These are phyloP conservation scores for Neocucurbitaria cava DNA, from an alignment of 2,329 filamentous ascomycete species.

Conservation along the genomic window DNA sequence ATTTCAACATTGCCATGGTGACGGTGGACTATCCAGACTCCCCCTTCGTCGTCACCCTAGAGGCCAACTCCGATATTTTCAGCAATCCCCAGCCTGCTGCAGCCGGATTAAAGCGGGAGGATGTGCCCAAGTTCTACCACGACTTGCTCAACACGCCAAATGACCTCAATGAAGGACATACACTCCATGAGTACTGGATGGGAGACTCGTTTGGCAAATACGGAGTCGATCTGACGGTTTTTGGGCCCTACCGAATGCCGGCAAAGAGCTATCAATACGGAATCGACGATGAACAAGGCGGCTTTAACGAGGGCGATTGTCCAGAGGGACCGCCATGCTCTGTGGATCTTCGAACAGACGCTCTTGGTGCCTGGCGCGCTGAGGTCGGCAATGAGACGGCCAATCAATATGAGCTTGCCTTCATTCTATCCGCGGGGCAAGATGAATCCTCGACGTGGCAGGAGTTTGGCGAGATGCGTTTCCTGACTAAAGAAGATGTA, in stretches of 20 bases:
- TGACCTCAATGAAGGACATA: slow-evolving; percentile 60
- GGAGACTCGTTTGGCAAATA: slow-evolving; percentile 61
- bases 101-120: slow-evolving; percentile 52
- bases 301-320: slow-evolving; percentile 59
- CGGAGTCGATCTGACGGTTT: slow-evolving; percentile 61
- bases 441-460: slow-evolving; percentile 65
- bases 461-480: slow-evolving; percentile 64
- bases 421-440: slow-evolving; percentile 62
- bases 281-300: slow-evolving; percentile 51
- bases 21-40: slow-evolving; percentile 60
- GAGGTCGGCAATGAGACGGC: slow-evolving; percentile 61
- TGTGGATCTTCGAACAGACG: slow-evolving; percentile 58
- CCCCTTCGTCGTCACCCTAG: slow-evolving; percentile 58
- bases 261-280: slow-evolving; percentile 59
- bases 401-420: slow-evolving; percentile 58
- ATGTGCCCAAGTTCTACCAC: slow-evolving; percentile 59
- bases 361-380: slow-evolving; percentile 57
- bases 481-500: slow-evolving; percentile 56
- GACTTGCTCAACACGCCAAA: slow-evolving; percentile 60
- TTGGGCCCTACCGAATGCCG: slow-evolving; percentile 61
- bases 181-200: slow-evolving; percentile 66
- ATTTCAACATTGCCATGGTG: slow-evolving; percentile 65
- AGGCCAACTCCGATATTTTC: slow-evolving; percentile 58
- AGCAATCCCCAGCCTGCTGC: slow-evolving; percentile 57
- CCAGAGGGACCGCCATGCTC: slow-evolving; percentile 54